Percentiles rank a stretch among this genome's conserved stretches.
Conservation (phyloP, 164 flowering plant genomes). For the Euptelea pleiosperma region DNA sequence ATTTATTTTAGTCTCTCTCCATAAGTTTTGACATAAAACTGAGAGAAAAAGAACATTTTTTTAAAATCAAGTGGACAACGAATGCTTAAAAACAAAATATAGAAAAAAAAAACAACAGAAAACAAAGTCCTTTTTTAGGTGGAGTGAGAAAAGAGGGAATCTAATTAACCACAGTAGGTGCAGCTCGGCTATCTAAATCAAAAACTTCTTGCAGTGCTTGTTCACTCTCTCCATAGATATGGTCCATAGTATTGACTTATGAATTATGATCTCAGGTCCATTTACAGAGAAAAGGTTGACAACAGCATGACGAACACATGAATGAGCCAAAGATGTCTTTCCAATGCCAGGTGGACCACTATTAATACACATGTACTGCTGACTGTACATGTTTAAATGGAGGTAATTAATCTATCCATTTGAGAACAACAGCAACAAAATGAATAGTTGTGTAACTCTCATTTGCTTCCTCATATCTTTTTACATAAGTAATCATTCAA, state of each 20-base stretch:
- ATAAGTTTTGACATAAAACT: no score
- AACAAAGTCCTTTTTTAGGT: not conserved
- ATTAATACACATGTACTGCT: no score
- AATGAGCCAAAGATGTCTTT: conserved; percentile 76
- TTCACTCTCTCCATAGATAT: no score
- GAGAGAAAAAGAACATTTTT: no score
- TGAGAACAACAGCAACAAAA: no score
- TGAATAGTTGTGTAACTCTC: no score
- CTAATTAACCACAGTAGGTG: conserved; percentile 95
- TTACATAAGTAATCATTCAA: no score
- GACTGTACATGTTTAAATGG: no score
- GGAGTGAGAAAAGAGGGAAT: conserved; percentile 7
- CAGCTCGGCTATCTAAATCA: conserved; percentile 62
- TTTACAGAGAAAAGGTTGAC: conserved; percentile 68
- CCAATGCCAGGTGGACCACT: conserved; percentile 98
- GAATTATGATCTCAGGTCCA: conserved; percentile 87
- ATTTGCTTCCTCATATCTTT: no score
- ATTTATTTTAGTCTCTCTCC: no score
- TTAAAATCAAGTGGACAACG: not conserved
- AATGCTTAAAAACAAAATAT: not conserved
- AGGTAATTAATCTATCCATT: no score
- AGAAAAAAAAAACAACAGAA: not conserved
- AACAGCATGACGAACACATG: conserved; percentile 74
- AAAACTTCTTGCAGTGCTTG: conserved; percentile 67
- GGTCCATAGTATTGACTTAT: conserved; percentile 72